These are phyloP conservation scores for Smittium mucronatum DNA, from an alignment of 371 early-diverging fungal species.

Conservation along the genomic window DNA sequence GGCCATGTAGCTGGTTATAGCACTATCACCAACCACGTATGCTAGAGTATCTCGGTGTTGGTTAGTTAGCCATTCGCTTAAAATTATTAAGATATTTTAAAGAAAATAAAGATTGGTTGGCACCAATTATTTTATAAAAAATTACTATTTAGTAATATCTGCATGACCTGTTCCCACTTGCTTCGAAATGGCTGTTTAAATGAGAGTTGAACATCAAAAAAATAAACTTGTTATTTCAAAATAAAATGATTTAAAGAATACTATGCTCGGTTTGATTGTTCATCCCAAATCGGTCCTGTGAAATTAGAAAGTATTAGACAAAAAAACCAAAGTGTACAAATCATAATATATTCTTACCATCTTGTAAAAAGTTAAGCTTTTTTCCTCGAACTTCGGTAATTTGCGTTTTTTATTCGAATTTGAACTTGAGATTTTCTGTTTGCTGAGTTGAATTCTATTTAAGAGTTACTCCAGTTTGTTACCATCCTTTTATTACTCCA, in stretches of 20 bases:
- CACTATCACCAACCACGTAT: constrained; percentile 24
- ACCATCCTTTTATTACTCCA: too few relatives aligned
- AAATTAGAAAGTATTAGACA: too few relatives aligned
- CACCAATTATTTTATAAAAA: neutral
- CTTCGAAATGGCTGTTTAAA: constrained; percentile 18
- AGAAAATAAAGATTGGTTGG: neutral
- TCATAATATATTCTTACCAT: too few relatives aligned
- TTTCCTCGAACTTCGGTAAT: too few relatives aligned
- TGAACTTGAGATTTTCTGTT: too few relatives aligned
- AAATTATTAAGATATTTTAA: neutral
- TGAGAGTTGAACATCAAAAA: neutral
- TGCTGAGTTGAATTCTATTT: too few relatives aligned
- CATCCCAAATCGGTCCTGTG: constrained; percentile 36
- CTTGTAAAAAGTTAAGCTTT: too few relatives aligned
- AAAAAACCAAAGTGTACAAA: too few relatives aligned
- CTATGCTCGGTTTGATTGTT: constrained; percentile 32
- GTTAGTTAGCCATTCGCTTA: constrained; percentile 24
- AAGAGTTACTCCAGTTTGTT: too few relatives aligned
- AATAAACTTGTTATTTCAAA: neutral
- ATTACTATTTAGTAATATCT: constrained; percentile 22
- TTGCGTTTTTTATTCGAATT: too few relatives aligned
- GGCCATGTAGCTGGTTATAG: constrained; percentile 23
- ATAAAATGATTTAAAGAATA: constrained; percentile 5
- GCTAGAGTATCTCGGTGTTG: constrained; percentile 31
- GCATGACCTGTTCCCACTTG: constrained; percentile 30